phyloP scores from a whole-genome alignment of 1,284 basidiomycete species.

The Puccinia novopanici region DNA sequence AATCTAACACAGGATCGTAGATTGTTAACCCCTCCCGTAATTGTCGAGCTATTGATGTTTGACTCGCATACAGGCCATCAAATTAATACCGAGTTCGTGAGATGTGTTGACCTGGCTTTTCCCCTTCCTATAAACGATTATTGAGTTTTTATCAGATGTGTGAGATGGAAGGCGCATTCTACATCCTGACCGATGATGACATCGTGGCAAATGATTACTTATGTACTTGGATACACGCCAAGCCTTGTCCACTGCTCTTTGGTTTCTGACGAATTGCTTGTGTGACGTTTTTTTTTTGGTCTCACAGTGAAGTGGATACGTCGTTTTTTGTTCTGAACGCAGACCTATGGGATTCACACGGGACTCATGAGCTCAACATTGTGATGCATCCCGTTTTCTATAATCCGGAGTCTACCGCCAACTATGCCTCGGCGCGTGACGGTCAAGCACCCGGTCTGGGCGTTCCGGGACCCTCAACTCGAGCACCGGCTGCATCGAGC shows the following conservation, averaged over 20 bases:
- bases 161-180: background rate
- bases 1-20: slow-evolving; percentile 71
- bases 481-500: too few relatives aligned
- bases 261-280: slow-evolving; percentile 29
- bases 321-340: slow-evolving; percentile 84
- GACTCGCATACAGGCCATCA: slow-evolving; percentile 50
- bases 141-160: background rate
- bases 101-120: slow-evolving; percentile 33
- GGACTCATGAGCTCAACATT: slow-evolving; percentile 54
- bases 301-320: slow-evolving; percentile 72
- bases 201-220: background rate
- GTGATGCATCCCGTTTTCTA: slow-evolving; percentile 48
- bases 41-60: slow-evolving; percentile 61
- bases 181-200: background rate
- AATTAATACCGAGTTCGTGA: slow-evolving; percentile 55
- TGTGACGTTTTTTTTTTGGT: slow-evolving; percentile 42
- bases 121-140: background rate
- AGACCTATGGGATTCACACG: slow-evolving; percentile 66
- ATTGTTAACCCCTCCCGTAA: slow-evolving; percentile 82
- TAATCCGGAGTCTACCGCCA: slow-evolving; percentile 21
- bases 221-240: background rate
- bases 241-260: background rate
- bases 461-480: too few relatives aligned
- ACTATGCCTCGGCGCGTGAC: slow-evolving; percentile 26
- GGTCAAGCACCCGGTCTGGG: too few relatives aligned